These are phyloP conservation scores for Globisporangium spinosum DNA, from an alignment of 352 stramenopile species.

Conservation along the genomic window DNA sequence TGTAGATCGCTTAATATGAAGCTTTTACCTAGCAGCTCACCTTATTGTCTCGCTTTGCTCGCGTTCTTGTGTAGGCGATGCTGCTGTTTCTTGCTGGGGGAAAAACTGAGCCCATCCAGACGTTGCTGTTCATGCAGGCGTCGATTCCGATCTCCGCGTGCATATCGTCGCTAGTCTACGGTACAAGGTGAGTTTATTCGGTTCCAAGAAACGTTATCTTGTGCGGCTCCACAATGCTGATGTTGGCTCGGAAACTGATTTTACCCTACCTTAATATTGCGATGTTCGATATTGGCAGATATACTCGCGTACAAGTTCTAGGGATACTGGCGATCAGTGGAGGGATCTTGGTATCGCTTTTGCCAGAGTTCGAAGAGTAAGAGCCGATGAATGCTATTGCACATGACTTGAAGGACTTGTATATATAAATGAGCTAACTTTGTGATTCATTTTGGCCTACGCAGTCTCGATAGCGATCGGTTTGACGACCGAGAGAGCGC, in stretches of 20 bases:
- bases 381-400: slow-evolving; percentile 10
- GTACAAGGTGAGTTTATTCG: slow-evolving; percentile 34
- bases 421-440: not conserved
- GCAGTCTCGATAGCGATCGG: slow-evolving; percentile 55
- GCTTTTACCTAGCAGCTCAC: not conserved
- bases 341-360: slow-evolving; percentile 67
- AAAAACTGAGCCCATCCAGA: slow-evolving; percentile 79
- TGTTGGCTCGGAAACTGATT: not conserved
- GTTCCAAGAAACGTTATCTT: not conserved
- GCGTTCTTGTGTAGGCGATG: slow-evolving; percentile 46
- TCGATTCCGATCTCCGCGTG: slow-evolving; percentile 70
- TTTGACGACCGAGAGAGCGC: slow-evolving; percentile 70
- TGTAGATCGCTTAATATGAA: not conserved
- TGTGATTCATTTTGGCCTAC: slow-evolving; percentile 1
- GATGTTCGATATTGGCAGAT: slow-evolving; percentile 31
- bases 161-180: slow-evolving; percentile 52
- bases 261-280: no score
- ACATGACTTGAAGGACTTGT: not conserved
- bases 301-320: slow-evolving; percentile 68
- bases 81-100: slow-evolving; percentile 82
- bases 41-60: not conserved
- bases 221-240: not conserved
- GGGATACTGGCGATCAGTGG: slow-evolving; percentile 62
- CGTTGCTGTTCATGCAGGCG: slow-evolving; percentile 82
- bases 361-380: slow-evolving; percentile 79